A percentile compares a stretch with the other conserved stretches of the same genome.
phyloP scores from a whole-genome alignment of 768 basidiomycete genomes.

The Auriscalpium vulgare region DNA sequence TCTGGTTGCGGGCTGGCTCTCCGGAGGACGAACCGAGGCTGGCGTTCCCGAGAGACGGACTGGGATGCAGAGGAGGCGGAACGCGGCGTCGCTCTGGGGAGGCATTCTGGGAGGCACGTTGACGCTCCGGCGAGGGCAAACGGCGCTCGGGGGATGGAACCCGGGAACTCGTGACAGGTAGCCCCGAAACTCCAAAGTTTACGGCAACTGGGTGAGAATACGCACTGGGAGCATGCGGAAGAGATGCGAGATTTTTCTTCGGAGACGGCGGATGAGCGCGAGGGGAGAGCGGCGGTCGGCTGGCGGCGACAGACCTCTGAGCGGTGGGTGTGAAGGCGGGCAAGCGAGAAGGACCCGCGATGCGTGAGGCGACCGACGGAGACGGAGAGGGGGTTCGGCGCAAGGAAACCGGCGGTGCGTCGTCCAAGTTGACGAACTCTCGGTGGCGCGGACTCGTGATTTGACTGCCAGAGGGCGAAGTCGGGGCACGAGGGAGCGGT shows the following conservation, averaged over 20 bases:
- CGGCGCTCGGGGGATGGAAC: not conserved
- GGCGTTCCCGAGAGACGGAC: not conserved
- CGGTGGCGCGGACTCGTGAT: not conserved
- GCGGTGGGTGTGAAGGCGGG: not conserved
- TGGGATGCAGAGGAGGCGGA: not conserved
- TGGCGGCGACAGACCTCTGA: not conserved
- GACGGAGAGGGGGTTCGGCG: constrained; percentile 17
- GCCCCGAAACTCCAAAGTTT: not conserved
- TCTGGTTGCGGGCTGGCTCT: not conserved
- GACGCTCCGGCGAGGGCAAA: not conserved
- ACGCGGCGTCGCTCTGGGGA: not conserved
- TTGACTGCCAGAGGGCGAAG: not conserved
- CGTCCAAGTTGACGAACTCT: constrained; percentile 16
- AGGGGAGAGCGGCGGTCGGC: not conserved
- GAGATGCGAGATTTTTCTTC: constrained; percentile 1
- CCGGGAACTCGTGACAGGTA: not conserved
- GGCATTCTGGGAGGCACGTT: not conserved
- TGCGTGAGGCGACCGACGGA: not conserved
- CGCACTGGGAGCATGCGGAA: constrained; percentile 3
- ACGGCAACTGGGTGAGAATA: not conserved
- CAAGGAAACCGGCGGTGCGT: constrained; percentile 13
- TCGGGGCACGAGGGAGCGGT: constrained; percentile 10
- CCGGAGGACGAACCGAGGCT: not conserved
- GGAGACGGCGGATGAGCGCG: constrained; percentile 14
- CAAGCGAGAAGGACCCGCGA: not conserved